Percentiles rank a stretch among this genome's conserved stretches.
Conservation (phyloP, 148 eudicot genomes). For the Arctostaphylos glauca region DNA sequence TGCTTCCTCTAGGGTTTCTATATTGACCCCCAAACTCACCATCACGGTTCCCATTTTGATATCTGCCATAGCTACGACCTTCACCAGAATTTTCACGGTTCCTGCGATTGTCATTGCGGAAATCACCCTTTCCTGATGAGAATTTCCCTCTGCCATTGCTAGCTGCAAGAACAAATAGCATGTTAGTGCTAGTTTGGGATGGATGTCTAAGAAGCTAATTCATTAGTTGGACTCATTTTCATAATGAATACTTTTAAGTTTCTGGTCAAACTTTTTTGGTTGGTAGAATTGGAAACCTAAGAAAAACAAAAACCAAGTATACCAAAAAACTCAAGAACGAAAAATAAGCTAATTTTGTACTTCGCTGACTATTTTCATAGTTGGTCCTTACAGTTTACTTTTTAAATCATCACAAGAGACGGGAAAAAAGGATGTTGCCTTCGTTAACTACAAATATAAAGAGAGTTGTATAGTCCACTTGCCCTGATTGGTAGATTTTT, state of each 20-base stretch:
- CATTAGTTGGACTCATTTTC: neutral
- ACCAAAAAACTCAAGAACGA: neutral
- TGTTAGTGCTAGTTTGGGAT: neutral
- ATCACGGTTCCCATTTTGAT: conserved; percentile 23
- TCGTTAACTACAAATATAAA: neutral
- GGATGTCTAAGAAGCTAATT: neutral
- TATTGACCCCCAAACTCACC: conserved; percentile 24
- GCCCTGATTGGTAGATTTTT: conserved; percentile 54
- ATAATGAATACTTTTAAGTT: neutral
- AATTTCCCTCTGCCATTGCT: conserved; percentile 29
- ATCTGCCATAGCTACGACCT: conserved; percentile 33
- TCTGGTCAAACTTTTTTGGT: neutral
- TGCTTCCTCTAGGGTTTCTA: conserved; percentile 19
- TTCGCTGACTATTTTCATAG: neutral
- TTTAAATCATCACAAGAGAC: neutral
- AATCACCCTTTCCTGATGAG: conserved; percentile 45
- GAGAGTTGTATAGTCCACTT: conserved; percentile 15
- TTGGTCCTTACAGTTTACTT: neutral
- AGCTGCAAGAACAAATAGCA: conserved; percentile 29
- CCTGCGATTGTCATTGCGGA: conserved; percentile 43
- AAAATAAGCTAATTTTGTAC: neutral
- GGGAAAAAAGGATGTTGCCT: neutral
- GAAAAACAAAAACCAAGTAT: neutral
- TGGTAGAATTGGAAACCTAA: neutral
- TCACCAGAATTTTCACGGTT: conserved; percentile 44